Base-by-base conservation (phyloP, 2,329 filamentous ascomycete species). In the Aspergillus viridinutans region DNA sequence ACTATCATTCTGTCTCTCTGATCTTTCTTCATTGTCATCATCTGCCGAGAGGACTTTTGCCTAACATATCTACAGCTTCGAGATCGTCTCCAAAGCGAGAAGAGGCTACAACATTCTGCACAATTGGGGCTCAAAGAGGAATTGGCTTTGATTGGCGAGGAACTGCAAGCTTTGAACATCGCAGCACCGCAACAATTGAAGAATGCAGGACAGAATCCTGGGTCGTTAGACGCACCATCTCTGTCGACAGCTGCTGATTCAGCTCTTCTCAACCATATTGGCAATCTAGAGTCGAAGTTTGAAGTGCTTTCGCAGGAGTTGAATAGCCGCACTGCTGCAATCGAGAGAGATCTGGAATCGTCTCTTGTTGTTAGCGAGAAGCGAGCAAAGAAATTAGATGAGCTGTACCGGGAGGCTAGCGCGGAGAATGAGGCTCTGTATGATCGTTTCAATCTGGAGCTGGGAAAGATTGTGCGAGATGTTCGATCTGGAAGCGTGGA, bases 361-460 rank as follows among this genome's bases (percentile, higher is more conserved):
- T 87, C 86, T 1, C 80, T 96, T 14, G 82, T 85, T 65, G 85
- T 90, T 1, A 86, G 85, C 14, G 92, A 97, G 71, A 83, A 83
- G 58, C 92, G 94, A 66, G 87, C 88, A 58, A 89, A 87, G 65
- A 88, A 89, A 43, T 85, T 97, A 53, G 92, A 97, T 70, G 90
- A 95, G 74, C 78, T 96, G 52, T 96, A 95, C 76, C 89, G 90
- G 62, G 91, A 96, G 69, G 85, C 87, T 17, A 91, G 87, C 65
- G 90, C 90, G 0, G 93, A 97, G 78, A 97, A 97, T 66, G 92
- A 97, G 75, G 84, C 93, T 29, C 80, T 97, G 55, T 97, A 97
- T 73, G 89, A 93, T 63, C 88, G 87, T 59, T 96, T 97, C 79
- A 96, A 97, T 67, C 84, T 86, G n/a, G 93, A 97, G 75, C 78